Conservation (phyloP, 148 eudicot species). For the Rhododendron simsii region DNA sequence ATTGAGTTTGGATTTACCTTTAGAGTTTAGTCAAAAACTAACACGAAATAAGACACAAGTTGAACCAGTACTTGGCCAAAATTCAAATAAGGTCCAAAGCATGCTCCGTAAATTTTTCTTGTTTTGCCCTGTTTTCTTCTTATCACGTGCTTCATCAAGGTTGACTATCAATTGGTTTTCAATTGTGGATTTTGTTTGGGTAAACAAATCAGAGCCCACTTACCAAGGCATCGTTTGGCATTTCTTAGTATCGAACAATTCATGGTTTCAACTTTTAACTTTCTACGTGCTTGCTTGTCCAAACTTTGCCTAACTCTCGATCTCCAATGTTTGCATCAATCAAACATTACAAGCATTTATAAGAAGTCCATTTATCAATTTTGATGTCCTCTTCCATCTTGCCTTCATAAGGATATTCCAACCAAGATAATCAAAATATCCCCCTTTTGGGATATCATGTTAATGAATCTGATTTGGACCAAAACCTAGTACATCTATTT, state of each 20-base stretch:
- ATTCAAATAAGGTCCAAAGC: background rate
- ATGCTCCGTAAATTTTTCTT: background rate
- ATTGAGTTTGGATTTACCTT: background rate
- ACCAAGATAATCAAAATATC: too few relatives aligned
- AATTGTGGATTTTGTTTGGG: background rate
- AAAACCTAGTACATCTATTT: background rate
- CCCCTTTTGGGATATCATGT: too few relatives aligned
- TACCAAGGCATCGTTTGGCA: background rate
- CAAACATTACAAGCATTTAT: background rate
- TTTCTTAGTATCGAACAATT: too few relatives aligned
- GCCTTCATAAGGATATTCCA: background rate
- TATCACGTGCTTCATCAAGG: background rate
- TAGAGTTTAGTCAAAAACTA: too few relatives aligned
- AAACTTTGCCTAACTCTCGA: background rate
- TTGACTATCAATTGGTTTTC: background rate
- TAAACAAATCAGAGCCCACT: background rate
- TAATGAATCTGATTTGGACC: background rate
- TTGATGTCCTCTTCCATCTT: background rate
- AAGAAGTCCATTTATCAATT: background rate
- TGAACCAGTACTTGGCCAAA: background rate
- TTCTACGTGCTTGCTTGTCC: background rate
- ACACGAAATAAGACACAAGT: background rate
- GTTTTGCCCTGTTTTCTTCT: background rate
- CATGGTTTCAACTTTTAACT: background rate
- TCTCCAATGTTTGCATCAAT: background rate